Base-by-base conservation (phyloP, 2,329 filamentous ascomycete species). In the Talaromyces sp. region DNA sequence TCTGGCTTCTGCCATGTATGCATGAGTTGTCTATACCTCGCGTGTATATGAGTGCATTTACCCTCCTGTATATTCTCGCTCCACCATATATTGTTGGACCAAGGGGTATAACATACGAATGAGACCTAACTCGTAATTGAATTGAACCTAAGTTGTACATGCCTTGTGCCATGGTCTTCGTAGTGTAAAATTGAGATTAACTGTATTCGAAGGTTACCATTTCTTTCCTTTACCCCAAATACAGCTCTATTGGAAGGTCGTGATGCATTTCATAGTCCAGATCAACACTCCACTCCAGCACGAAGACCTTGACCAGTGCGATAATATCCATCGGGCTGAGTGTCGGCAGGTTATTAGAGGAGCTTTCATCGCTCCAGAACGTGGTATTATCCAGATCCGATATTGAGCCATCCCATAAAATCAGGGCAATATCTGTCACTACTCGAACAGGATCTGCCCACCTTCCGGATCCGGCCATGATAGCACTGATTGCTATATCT, bases 251-350 rank as follows among this genome's bases (percentile, higher is more conserved):
- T 20, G 50, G 53, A 8, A 54, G 36, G 47, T 54, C 48, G 32
- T 54, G 49, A 19, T 54, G 50, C 52, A 55, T 47, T 47, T 55
- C 46, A 27, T 55, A 51, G 19, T 52, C 46, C 39, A 52, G 50
- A 13, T 55, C 46, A 37, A 37, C 22, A 30, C 52, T 57, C 55
- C 46, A 57, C 37, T 52, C 49, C 29, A 55, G 22, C 3, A 57
- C 52, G 30, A 57, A 55, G 37, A 22, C 49, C 29, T 57, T 55
- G 40, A 50, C 46, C 32, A 57, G 42, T 36, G 55, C 55, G 33
- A 50, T 39, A 14, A 52, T 19, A 37, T 4, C 24, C 24, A 27
- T 27, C 9, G 24, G 24, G 9, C 24, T 27, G 9, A 27, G 24
- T 27, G 9, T 9, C 24, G 5, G 5, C 24, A 27, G 9, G 4